Percentiles rank a stretch among this genome's conserved stretches.
phyloP scores from a whole-genome alignment of 805 yeast species.

The Pichia exigua region DNA sequence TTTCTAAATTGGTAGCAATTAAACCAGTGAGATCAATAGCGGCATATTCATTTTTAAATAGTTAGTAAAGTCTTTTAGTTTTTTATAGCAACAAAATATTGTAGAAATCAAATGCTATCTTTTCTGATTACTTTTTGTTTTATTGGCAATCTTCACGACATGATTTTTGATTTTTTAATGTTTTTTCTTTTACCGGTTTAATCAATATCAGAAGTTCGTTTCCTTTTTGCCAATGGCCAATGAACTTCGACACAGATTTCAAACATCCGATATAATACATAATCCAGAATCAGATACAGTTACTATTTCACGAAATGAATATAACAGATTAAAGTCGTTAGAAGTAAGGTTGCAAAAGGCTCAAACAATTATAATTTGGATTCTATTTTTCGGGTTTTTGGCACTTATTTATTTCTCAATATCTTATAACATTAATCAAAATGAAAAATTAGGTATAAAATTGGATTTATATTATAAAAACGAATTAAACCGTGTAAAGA shows the following conservation, averaged over 20 bases:
- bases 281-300: neutral
- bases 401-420: neutral
- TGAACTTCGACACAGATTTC: neutral
- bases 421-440: neutral
- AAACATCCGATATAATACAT: neutral
- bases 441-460: neutral
- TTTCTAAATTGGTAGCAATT: neutral
- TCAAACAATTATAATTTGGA: neutral
- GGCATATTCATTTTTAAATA: slow-evolving; percentile 4
- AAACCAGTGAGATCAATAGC: slow-evolving; percentile 1
- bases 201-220: no score
- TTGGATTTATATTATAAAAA: neutral
- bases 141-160: neutral
- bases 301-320: neutral
- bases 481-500: neutral
- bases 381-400: neutral
- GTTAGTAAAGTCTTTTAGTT: neutral
- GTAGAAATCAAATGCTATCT: no score
- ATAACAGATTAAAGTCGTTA: neutral
- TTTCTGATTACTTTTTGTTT: neutral
- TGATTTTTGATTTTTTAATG: neutral
- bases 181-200: no score
- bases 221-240: neutral
- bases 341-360: neutral
- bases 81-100: no score